Conservation (phyloP, 139 green algal genomes). For the Tetradesmus lagerheimii region DNA sequence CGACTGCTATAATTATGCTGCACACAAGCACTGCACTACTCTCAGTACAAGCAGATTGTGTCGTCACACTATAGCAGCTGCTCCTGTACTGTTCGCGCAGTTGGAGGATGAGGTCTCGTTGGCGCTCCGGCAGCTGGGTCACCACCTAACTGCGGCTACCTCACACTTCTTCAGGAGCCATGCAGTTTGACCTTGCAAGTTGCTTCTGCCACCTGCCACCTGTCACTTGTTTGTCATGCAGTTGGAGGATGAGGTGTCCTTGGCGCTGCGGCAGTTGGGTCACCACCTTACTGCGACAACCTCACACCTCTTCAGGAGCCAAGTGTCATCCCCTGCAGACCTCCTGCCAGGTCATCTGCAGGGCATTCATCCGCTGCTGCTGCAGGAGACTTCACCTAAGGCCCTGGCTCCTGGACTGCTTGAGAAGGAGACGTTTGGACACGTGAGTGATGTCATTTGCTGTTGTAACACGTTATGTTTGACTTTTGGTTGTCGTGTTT, state of each 20-base stretch:
- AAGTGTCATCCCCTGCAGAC: neutral
- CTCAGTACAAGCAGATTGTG: too few species aligned
- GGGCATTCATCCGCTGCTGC: constrained; percentile 24
- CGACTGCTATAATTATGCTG: too few species aligned
- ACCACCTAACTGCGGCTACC: neutral
- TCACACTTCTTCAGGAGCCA: neutral
- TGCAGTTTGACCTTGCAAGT: too few species aligned
- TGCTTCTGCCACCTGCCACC: too few species aligned
- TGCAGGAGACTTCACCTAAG: neutral
- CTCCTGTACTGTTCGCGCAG: too few species aligned
- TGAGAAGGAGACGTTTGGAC: constrained; percentile 6
- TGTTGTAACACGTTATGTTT: too few species aligned
- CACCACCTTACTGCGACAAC: constrained; percentile 4
- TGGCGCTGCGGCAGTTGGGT: constrained; percentile 3
- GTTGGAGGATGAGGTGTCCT: neutral
- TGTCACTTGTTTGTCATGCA: neutral
- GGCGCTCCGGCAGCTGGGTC: constrained; percentile 17
- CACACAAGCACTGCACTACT: too few species aligned
- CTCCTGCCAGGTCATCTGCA: constrained; percentile 15
- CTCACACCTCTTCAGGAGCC: neutral
- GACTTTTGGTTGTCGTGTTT: too few species aligned
- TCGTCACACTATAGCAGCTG: too few species aligned
- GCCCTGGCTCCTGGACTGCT: constrained; percentile 23
- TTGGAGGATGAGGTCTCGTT: neutral
- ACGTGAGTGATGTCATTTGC: neutral